These are phyloP conservation scores for Colletotrichum navitas DNA, from an alignment of 2,329 filamentous ascomycete genomes.

Conservation along the genomic window DNA sequence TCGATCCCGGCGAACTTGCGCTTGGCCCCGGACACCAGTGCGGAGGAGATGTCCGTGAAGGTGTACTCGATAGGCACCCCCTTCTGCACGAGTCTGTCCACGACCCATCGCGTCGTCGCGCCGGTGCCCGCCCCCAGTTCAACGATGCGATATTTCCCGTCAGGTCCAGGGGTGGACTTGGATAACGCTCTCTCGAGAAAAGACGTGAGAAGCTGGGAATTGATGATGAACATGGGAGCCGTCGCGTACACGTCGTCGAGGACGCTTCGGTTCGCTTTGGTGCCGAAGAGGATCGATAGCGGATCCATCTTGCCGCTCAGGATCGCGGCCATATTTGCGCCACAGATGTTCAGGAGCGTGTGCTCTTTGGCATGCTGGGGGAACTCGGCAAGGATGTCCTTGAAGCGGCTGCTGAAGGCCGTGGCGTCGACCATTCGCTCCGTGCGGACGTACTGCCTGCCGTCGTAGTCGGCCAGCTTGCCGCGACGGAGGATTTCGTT, in stretches of 20 bases:
- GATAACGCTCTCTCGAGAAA: too few species aligned
- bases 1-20: too few species aligned
- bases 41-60: too few species aligned
- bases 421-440: neutral
- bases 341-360: neutral
- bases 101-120: too few species aligned
- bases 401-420: too few species aligned
- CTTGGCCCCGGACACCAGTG: too few species aligned
- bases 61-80: too few species aligned
- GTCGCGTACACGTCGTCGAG: slow-evolving; percentile 3
- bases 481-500: neutral
- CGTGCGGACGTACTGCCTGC: neutral
- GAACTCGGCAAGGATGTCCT: neutral
- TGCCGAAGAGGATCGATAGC: neutral
- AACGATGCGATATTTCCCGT: too few species aligned
- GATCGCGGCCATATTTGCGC: neutral
- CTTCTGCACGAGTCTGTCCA: too few species aligned
- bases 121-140: too few species aligned
- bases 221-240: slow-evolving; percentile 4
- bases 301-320: slow-evolving; percentile 1
- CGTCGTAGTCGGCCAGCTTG: neutral
- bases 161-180: too few species aligned
- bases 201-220: too few species aligned
- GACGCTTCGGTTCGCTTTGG: neutral
- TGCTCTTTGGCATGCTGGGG: slow-evolving; percentile 1